Evolutionary conservation across 352 stramenopile genomes (phyloP), one percentile per base, ranked within the genome.

Genomic region (Stramenopiles sp.): DNA sequence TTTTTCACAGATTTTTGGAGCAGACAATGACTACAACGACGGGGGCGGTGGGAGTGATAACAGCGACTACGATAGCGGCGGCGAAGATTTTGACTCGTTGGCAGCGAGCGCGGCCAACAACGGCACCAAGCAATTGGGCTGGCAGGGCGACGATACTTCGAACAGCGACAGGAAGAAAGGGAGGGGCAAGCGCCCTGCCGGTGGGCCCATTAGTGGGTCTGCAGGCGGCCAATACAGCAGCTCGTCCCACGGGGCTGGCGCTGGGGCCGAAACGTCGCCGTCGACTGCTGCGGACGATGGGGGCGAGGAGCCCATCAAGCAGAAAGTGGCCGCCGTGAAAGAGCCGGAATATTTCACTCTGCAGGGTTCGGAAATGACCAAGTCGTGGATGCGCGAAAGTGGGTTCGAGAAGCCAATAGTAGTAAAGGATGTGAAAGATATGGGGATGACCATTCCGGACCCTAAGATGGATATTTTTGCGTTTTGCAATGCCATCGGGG

Each of bases 1-100:
- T 71, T 71, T 71, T 6, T 35, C 33, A 31, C 53, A 71, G 33
- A 71, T 71, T 71, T 71, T 71, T 71, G 53, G 12, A 6, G n/a
- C n/a, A n/a, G n/a, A n/a, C n/a, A n/a, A n/a, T n/a, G n/a, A n/a
- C n/a, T 31, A 71, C 53, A 71, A 71, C 35, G 33, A 71, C 35
- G 35, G 53, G 4, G 1, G 35, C 1, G 33, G 31, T 35, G 53
- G 35, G 2, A 71, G 35, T 2, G 53, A 71, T 6, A 33, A 71
- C 35, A 33, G 35, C 33, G 53, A 2, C 1, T 31, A 71, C 12
- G 12, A 71, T 63, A 63, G 43, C 12, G 6, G 35, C 35, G 35
- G 53, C 35, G 53, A 71, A 2, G 53, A n/a, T n/a, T n/a, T n/a
- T n/a, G n/a, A n/a, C n/a, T n/a, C n/a, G n/a, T n/a, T n/a, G n/a